These are phyloP conservation scores for Rhododendron molle DNA, from an alignment of 148 eudicot species.

Conservation along the genomic window DNA sequence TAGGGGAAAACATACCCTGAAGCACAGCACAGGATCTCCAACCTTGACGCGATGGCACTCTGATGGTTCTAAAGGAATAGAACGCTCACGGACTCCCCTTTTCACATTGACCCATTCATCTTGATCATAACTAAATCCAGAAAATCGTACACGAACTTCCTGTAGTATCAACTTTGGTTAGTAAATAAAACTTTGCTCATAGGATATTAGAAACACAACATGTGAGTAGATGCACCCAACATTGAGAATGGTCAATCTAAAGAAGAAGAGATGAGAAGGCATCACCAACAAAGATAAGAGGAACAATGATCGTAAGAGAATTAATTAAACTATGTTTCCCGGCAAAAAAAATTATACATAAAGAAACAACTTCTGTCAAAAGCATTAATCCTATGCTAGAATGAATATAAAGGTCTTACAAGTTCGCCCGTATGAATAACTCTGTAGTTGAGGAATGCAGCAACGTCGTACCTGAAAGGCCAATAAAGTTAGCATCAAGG, in stretches of 20 bases:
- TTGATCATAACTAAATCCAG: constrained; percentile 59
- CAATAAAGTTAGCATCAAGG: constrained; percentile 9
- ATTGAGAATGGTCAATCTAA: not conserved
- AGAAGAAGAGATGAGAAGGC: not conserved
- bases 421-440: constrained; percentile 61
- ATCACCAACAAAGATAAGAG: not conserved
- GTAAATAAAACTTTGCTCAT: not conserved
- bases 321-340: not conserved
- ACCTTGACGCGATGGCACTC: constrained; percentile 79
- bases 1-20: constrained; percentile 42
- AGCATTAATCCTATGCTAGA: not conserved
- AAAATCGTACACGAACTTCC: constrained; percentile 88
- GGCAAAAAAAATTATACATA: not conserved
- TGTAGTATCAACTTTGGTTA: constrained; percentile 22
- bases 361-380: not conserved
- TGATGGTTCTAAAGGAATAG: constrained; percentile 80
- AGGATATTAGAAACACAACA: not conserved
- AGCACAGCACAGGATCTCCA: constrained; percentile 84
- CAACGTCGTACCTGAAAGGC: constrained; percentile 80
- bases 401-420: constrained; percentile 42
- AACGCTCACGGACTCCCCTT: constrained; percentile 70
- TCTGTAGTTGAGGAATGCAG: constrained; percentile 64
- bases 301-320: not conserved
- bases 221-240: not conserved
- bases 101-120: constrained; percentile 90